Conservation (phyloP, 169 alveolate species). For the Plasmodium yoelii region DNA sequence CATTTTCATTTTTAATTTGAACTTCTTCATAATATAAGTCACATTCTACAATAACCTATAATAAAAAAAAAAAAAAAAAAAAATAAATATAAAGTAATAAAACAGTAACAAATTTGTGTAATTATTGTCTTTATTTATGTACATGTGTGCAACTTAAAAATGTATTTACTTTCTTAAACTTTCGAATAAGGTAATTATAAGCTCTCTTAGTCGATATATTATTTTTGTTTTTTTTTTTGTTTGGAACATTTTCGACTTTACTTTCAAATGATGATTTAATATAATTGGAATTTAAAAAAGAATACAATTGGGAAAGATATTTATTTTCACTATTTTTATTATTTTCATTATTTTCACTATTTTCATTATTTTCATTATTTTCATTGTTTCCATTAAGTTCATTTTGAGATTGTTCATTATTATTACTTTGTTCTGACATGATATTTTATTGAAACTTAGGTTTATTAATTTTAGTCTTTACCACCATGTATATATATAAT, state of each 20-base stretch:
- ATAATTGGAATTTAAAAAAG: conserved; percentile 72
- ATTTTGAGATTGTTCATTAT: conserved; percentile 37
- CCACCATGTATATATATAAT: too few species aligned
- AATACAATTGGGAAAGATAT: conserved; percentile 64
- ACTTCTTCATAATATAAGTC: conserved; percentile 64
- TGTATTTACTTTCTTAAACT: conserved; percentile 40
- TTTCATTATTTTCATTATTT: conserved; percentile 60
- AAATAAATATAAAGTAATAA: too few species aligned
- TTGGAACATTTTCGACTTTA: conserved; percentile 34
- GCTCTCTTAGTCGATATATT: conserved; percentile 57
- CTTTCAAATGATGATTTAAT: conserved; percentile 38
- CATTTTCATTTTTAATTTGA: conserved; percentile 67
- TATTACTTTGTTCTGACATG: conserved; percentile 66
- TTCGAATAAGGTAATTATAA: conserved; percentile 27
- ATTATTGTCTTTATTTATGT: too few species aligned
- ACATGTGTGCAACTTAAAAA: not conserved
- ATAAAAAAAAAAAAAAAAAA: not conserved
- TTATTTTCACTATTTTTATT: conserved; percentile 63
- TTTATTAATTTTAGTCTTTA: too few species aligned
- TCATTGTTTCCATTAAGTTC: conserved; percentile 61
- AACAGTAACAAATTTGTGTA: not conserved
- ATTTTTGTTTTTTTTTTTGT: conserved; percentile 34
- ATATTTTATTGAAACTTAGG: not conserved
- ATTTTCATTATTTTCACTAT: conserved; percentile 52
- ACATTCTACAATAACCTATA: conserved; percentile 57